Conservation (phyloP, 1,139 yeast genomes). For the Taiozyma sp. region DNA sequence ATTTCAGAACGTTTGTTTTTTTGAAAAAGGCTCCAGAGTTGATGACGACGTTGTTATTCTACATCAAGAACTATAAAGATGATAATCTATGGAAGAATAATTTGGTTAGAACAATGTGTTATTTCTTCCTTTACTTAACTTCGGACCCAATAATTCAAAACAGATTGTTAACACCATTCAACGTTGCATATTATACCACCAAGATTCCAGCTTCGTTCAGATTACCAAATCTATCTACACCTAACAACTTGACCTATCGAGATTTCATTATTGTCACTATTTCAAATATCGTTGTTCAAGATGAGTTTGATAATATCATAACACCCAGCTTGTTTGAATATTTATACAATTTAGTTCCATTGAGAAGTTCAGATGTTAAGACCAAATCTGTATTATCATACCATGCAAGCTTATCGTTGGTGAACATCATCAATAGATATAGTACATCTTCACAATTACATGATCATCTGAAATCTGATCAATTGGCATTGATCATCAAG, state of each 20-base stretch:
- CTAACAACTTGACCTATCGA: constrained; percentile 40
- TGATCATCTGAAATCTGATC: constrained; percentile 42
- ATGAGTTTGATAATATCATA: constrained; percentile 31
- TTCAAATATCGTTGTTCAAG: constrained; percentile 33
- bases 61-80: constrained; percentile 45
- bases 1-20: constrained; percentile 43
- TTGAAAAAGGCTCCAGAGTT: constrained; percentile 48
- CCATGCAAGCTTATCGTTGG: constrained; percentile 48
- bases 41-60: constrained; percentile 47
- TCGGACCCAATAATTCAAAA: constrained; percentile 39
- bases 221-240: constrained; percentile 16
- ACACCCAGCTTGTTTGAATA: constrained; percentile 48
- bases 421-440: constrained; percentile 41
- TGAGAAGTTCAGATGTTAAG: constrained; percentile 29
- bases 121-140: constrained; percentile 55
- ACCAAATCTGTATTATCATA: constrained; percentile 42
- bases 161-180: constrained; percentile 39
- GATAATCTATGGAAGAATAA: constrained; percentile 36
- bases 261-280: constrained; percentile 57
- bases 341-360: constrained; percentile 53
- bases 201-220: constrained; percentile 45
- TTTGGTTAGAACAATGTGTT: constrained; percentile 53
- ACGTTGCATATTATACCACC: constrained; percentile 33
- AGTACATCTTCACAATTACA: constrained; percentile 8
- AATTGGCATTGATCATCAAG: constrained; percentile 52